Base-by-base conservation (phyloP, 495 filamentous ascomycete species). In the Penicillium herquei region DNA sequence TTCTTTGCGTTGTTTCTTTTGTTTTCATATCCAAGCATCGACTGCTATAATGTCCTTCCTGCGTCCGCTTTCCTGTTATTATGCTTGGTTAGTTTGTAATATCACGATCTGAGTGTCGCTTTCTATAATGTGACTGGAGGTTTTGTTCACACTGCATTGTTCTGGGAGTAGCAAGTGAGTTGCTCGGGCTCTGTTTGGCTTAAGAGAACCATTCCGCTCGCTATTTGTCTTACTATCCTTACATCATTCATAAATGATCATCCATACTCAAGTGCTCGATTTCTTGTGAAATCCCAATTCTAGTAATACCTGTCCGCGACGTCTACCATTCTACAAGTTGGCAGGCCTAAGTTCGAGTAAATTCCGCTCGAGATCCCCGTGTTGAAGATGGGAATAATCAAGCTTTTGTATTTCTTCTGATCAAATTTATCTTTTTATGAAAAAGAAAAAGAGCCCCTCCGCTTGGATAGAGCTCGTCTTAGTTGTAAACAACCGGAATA, bases 1-100 rank as follows among this genome's bases (percentile, higher is more conserved):
- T 18, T 13, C 18, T 7, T 21, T 33, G 46, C 13, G n/a, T 56
- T 61, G 55, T 52, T 60, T 52, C 41, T 52, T 52, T 55, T 18
- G 14, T 32, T 21, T 32, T 14, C 9, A n/a, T 51, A 9, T 6
- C 16, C 17, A 12, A 13, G n/a, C 33, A 37, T 49, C 39, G 45
- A 35, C 17, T 4, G 33, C 21, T 49, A 1, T 8, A 46, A 26
- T 21, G 21, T 17, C 1, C 18, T 8, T 46, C 21, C 21, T 26
- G 21, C 2, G 1, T 26, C 21, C 21, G 13, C 7, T 46, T 46
- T 13, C 18, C 43, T 46, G 12, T 26, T 4, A 26, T 26, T 26
- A 26, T 26, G 21, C 21, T 26, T 26, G 21, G 21, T 46, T 18
- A 3, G 14, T 18, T 30, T 46, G 18, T 17, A 30, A 18, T 17